Evolutionary conservation across 1,139 yeast genomes (phyloP).

Genomic region (Pichia sp.): DNA sequence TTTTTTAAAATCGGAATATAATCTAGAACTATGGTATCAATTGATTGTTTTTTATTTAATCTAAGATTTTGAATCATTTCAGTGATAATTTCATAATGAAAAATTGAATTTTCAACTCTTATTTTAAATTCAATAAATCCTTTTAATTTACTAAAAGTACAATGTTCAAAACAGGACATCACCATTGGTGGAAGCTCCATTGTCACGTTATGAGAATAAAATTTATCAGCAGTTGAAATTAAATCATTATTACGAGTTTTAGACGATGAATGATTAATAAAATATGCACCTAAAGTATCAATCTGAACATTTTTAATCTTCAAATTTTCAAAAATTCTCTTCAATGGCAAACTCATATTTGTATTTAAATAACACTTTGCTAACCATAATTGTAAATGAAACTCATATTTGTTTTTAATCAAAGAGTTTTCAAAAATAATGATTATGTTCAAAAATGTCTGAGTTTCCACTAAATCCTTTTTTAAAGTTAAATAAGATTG

Average conservation of each 20-base stretch:
- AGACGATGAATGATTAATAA: conserved; percentile 44
- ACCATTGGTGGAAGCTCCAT: conserved; percentile 44
- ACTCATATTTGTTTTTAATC: conserved; percentile 54
- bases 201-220: conserved; percentile 45
- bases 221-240: conserved; percentile 27
- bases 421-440: conserved; percentile 44
- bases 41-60: conserved; percentile 2
- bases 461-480: conserved; percentile 12
- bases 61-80: conserved; percentile 10
- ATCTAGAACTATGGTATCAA: not conserved
- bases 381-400: conserved; percentile 64
- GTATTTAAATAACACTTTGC: conserved; percentile 55
- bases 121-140: conserved; percentile 51
- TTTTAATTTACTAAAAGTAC: conserved; percentile 54
- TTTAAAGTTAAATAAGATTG: conserved; percentile 23
- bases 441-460: conserved; percentile 31
- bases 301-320: conserved; percentile 72
- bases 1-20: conserved; percentile 8
- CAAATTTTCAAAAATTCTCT: conserved; percentile 45
- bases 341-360: conserved; percentile 49
- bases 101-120: conserved; percentile 36
- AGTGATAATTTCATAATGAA: conserved; percentile 19
- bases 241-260: conserved; percentile 23
- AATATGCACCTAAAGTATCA: conserved; percentile 62
- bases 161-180: conserved; percentile 45